Base-by-base conservation (phyloP, 345 rosid species). In the Aquilaria yunnanensis region DNA sequence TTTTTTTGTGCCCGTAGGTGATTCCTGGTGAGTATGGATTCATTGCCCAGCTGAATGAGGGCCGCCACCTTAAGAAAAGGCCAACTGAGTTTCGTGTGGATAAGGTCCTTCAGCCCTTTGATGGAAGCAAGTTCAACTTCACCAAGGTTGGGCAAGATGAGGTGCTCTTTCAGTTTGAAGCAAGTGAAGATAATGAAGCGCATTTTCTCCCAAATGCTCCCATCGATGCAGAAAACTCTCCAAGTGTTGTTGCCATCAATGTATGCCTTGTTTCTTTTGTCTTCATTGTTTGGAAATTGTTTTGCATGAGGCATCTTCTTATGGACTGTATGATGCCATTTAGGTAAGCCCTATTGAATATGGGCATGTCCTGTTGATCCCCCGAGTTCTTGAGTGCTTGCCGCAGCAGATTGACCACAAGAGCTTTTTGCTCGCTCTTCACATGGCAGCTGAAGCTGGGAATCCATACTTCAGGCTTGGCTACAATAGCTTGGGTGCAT, bases 261-360 rank as follows among this genome's bases (percentile, higher is more conserved):
- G 97, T 94, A 77, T 14, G 78, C 43, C 23, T 10, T n/a, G 30
- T 57, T 51, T 54, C 9, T 59, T 23, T 57, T 13, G 6, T 32
- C 23, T 23, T 23, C 4, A 46, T 6, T 37, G 43, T 9, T 5
- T 9, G 43, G 2, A 37, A 37, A 37, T 37, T 37, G 43, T 37
- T 37, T 9, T 37, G 43, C 43, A 37, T 37, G 43, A 37, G 7
- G 5, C 7, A 37, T 33, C 56, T 23, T 23, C 11, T 56, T 55
- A 64, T 12, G 29, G 4, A 14, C 31, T 31, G n/a, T 12, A 14
- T 59, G 11, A 4, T 9, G 58, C 54, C 47, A 29, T 61, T 70
- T 85, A 94, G 99, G 99, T 90, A 41, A 94, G 99, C 70, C 97
- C 99, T 3, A 94, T 94, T 65, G 99, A 94, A 70, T 94, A 94